Conservation (phyloP, 768 basidiomycete species). For the Lentinus tigrinus region DNA sequence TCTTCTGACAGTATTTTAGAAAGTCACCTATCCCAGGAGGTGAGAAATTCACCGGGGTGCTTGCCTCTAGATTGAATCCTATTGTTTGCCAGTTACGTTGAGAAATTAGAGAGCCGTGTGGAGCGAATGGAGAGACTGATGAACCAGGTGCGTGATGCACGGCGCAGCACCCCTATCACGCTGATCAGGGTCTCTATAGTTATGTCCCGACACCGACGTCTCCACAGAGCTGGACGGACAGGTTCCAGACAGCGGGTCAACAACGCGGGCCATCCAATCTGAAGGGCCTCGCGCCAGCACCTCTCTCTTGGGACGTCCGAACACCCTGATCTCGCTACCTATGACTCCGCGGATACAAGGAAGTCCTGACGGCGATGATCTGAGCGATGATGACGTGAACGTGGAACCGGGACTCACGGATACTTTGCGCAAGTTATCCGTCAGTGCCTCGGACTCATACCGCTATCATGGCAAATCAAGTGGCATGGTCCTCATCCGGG, state of each 20-base stretch:
- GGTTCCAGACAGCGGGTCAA: not conserved
- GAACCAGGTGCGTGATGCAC: not conserved
- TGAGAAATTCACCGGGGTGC: not conserved
- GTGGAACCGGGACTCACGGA: not conserved
- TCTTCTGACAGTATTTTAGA: not conserved
- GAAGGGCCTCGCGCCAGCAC: not conserved
- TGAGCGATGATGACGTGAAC: not conserved
- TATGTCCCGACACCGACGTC: not conserved
- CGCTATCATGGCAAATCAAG: not conserved
- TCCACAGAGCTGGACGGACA: not conserved
- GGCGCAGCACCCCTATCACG: not conserved
- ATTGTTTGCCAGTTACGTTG: not conserved
- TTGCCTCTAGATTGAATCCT: too few species aligned
- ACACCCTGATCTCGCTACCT: not conserved
- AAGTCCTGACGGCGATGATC: not conserved
- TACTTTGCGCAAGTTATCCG: not conserved
- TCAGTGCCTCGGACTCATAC: not conserved
- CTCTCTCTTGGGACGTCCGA: not conserved
- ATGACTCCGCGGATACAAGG: not conserved
- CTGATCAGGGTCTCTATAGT: not conserved
- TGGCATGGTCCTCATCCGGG: not conserved
- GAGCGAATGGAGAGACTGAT: not conserved
- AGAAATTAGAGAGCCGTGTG: constrained; percentile 1
- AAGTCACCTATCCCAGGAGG: not conserved
- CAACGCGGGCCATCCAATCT: not conserved